Base-by-base conservation (phyloP, 352 stramenopile genomes). In the Thraustochytrium sp. region DNA sequence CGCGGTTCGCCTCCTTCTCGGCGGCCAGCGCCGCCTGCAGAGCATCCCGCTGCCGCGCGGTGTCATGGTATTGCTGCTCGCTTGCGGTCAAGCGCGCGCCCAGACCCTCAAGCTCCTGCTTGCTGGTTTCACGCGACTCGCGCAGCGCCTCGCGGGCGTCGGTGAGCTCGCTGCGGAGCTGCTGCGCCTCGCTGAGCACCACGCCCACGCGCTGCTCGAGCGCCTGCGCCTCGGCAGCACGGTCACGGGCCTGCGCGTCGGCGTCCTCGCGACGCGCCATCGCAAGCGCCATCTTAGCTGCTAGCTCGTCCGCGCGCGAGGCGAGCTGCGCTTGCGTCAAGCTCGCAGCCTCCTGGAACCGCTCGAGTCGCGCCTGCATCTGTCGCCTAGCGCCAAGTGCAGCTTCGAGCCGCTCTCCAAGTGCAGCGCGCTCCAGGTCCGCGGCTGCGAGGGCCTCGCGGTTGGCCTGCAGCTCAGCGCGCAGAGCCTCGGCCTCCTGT, bases 261-360 rank as follows among this genome's bases (percentile, higher is more conserved):
- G 9, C 8, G 8, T 82, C 51, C 29, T 73, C 46, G 13, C 53
- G 4, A 21, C 18, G 51, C 26, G 49, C 21, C 36, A 77, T 26
- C 2, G 36, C 16, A 5, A 46, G 5, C 2, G 74, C 74, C 4
- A 82, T 21, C 21, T 61, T 56, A 8, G 49, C n/a, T 16, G 38
- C 49, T 8, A 82, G 53, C 38, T 23, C 53, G 37, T 48, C 29
- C 9, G 49, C 31, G 0, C 51, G 74, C 26, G 13, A 51, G 13
- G 55, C 55, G 23, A 82, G 74, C 36, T 82, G 74, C 18, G 31
- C 21, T 42, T 82, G 74, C 40, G 74, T 73, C 16, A 73, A n/a
- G 21, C 11, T 46, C 2, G 51, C 8, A 11, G 53, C 49, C 8
- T 82, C 74, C 18, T 76, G 51, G 16, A 38, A 76, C 8, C 42